Evolutionary conservation across 768 basidiomycete species (phyloP).

Genomic region (Zangia roseola): DNA sequence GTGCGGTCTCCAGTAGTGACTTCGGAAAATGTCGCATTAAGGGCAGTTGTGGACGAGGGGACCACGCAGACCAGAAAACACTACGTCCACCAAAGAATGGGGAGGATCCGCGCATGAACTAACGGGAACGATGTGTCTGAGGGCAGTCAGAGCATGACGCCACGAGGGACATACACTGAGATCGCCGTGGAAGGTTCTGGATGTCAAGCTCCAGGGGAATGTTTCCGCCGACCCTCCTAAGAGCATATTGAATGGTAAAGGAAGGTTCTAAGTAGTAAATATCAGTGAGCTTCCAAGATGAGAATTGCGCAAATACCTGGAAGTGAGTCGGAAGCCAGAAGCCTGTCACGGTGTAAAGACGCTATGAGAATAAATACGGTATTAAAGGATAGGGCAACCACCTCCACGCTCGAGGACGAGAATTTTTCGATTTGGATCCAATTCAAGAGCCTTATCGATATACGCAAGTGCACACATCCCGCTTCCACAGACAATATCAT

Average conservation of each 20-base stretch:
- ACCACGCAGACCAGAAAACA: conserved; percentile 18
- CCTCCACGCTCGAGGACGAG: conserved; percentile 18
- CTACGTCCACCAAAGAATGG: conserved; percentile 20
- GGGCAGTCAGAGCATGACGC: no score
- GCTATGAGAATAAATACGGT: no score
- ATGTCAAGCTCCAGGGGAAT: conserved; percentile 5
- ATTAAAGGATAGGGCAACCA: not conserved
- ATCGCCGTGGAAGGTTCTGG: conserved; percentile 2
- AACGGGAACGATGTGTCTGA: not conserved
- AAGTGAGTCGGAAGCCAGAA: conserved; percentile 11
- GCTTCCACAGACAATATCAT: conserved; percentile 11
- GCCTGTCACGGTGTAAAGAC: no score
- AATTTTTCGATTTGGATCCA: conserved; percentile 14
- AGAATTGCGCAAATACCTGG: not conserved
- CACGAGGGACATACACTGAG: conserved; percentile 1
- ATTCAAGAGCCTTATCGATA: conserved; percentile 12
- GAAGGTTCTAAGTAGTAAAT: not conserved
- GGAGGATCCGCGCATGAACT: conserved; percentile 14
- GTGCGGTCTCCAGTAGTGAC: conserved; percentile 1
- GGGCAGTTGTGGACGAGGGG: conserved; percentile 4
- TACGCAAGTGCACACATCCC: conserved; percentile 20
- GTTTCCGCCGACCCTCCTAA: conserved; percentile 8
- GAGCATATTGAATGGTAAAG: conserved; percentile 7
- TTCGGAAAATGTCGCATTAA: conserved; percentile 15
- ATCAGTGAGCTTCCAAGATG: not conserved